Conservation (phyloP, 2,329 filamentous ascomycete species). For the Pestalotiopsis sp. region DNA sequence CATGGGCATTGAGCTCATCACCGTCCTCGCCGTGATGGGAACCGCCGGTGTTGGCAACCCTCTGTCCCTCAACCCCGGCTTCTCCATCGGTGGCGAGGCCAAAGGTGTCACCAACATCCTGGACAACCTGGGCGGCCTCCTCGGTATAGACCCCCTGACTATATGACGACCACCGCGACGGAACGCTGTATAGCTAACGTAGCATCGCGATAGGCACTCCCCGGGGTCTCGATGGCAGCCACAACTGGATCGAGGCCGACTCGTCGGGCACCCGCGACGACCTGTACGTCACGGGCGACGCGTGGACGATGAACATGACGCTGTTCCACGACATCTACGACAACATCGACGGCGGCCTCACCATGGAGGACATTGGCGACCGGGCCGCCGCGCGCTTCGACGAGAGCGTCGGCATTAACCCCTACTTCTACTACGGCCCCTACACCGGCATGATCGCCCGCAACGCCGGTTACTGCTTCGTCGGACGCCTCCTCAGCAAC, state of each 20-base stretch:
- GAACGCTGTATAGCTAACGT: not conserved
- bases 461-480: conserved; percentile 55
- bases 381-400: conserved; percentile 47
- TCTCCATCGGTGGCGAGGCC: conserved; percentile 52
- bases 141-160: conserved; percentile 30
- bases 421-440: conserved; percentile 57
- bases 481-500: conserved; percentile 45
- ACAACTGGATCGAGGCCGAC: conserved; percentile 59
- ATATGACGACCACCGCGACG: not conserved
- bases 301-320: conserved; percentile 52
- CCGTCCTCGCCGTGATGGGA: conserved; percentile 46
- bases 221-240: conserved; percentile 50
- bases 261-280: conserved; percentile 55
- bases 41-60: conserved; percentile 53
- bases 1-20: conserved; percentile 47
- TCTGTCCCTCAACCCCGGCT: conserved; percentile 49
- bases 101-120: conserved; percentile 40
- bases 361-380: conserved; percentile 43
- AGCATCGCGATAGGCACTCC: conserved; percentile 34
- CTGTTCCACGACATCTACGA: conserved; percentile 52
- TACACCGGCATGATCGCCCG: conserved; percentile 51
- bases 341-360: conserved; percentile 36
- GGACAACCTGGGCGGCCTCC: conserved; percentile 43
- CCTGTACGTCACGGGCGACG: conserved; percentile 53
- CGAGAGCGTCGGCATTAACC: conserved; percentile 51